Evolutionary conservation across 495 filamentous ascomycete genomes (phyloP).

Genomic region (Neurospora africana): DNA sequence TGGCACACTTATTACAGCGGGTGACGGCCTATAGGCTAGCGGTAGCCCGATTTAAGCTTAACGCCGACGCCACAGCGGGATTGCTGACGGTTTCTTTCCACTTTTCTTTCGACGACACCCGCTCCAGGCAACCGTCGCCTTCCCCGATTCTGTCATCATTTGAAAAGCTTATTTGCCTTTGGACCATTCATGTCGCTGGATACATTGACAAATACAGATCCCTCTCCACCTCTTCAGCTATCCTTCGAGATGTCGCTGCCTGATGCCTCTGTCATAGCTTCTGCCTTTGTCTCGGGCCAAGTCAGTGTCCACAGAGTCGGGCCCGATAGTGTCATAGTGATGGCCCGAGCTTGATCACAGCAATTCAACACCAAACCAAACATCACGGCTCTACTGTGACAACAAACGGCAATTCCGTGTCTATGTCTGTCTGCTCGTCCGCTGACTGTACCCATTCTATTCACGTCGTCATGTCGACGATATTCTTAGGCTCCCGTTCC

Average conservation of each 20-base stretch:
- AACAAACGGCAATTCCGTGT: neutral
- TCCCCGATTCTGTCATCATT: neutral
- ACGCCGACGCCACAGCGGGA: neutral
- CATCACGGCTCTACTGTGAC: neutral
- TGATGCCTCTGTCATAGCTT: neutral
- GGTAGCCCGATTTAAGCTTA: neutral
- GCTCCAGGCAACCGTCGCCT: neutral
- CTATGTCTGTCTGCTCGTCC: neutral
- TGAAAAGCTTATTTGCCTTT: neutral
- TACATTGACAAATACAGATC: neutral
- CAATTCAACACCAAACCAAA: neutral
- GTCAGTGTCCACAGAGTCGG: no score
- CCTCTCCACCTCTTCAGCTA: neutral
- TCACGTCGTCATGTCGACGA: neutral
- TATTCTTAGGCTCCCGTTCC: neutral
- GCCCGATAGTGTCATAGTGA: no score
- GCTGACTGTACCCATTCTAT: neutral
- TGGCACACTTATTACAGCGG: neutral
- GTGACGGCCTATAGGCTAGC: neutral
- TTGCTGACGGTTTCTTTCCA: neutral
- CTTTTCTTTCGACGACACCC: neutral
- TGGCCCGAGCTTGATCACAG: no score
- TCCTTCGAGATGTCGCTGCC: neutral
- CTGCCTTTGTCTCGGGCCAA: neutral
- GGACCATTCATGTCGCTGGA: neutral